Evolutionary conservation across 306 rosid genomes (phyloP).

Genomic region (Cucurbita moschata): DNA sequence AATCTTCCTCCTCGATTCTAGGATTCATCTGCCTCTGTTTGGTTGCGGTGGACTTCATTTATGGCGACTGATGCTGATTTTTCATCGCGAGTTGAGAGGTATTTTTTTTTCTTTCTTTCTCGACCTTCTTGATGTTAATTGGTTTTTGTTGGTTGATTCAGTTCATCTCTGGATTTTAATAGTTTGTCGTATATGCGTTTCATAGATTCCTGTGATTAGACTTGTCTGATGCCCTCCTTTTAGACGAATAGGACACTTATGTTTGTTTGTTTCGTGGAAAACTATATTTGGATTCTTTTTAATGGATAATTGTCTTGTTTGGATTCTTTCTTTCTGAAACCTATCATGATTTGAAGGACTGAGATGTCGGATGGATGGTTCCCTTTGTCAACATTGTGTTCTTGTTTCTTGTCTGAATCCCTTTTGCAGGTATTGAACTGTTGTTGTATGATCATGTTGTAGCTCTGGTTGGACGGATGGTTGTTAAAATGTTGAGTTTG

Average conservation of each 20-base stretch:
- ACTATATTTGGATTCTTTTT: not conserved
- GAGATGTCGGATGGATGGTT: not conserved
- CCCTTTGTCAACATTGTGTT: not conserved
- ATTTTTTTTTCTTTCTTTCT: slow-evolving; percentile 10
- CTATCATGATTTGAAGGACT: not conserved
- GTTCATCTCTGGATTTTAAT: not conserved
- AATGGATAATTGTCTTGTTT: not conserved
- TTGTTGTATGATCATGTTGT: slow-evolving; percentile 5
- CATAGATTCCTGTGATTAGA: not conserved
- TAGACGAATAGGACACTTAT: not conserved
- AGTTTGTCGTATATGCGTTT: not conserved
- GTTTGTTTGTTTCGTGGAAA: not conserved
- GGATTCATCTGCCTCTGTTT: too few species aligned
- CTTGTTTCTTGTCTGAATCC: not conserved
- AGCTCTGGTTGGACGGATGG: not conserved
- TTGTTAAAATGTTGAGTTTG: slow-evolving; percentile 37
- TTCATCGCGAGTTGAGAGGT: slow-evolving; percentile 25
- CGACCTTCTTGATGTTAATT: not conserved
- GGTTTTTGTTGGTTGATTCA: not conserved
- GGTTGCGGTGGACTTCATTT: slow-evolving; percentile 8
- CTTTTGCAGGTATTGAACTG: slow-evolving; percentile 27
- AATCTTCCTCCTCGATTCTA: too few species aligned
- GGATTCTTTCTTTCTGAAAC: not conserved
- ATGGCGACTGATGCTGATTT: slow-evolving; percentile 24
- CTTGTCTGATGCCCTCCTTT: not conserved